phyloP scores from a whole-genome alignment of 1,139 yeast species.

The Yamadazyma epiphylla region DNA sequence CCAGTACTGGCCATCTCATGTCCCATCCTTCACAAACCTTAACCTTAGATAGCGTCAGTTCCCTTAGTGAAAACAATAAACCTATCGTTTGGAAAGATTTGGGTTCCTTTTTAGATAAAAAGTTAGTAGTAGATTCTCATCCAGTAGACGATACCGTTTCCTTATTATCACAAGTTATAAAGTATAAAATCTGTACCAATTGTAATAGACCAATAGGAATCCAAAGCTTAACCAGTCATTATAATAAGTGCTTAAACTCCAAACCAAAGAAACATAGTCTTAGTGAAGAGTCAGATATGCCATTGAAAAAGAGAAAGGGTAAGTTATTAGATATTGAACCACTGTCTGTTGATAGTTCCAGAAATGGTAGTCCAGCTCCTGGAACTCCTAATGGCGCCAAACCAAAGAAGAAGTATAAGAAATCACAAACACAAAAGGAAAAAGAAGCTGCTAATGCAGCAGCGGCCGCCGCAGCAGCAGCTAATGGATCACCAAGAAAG shows the following conservation, averaged over 20 bases:
- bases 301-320: constrained; percentile 31
- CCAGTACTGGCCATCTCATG: too few relatives aligned
- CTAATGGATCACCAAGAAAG: constrained; percentile 20
- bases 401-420: constrained; percentile 46
- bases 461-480: constrained; percentile 41
- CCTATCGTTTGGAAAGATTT: constrained; percentile 56
- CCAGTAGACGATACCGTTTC: constrained; percentile 24
- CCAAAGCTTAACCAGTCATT: constrained; percentile 42
- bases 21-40: too few relatives aligned
- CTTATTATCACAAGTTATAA: constrained; percentile 39
- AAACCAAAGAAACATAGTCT: constrained; percentile 30
- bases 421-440: constrained; percentile 42
- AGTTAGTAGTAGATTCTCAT: constrained; percentile 26
- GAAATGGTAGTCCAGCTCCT: constrained; percentile 39
- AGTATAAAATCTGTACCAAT: constrained; percentile 61
- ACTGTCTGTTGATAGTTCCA: constrained; percentile 40
- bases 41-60: constrained; percentile 15
- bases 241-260: constrained; percentile 45
- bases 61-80: constrained; percentile 14
- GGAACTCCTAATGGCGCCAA: constrained; percentile 18
- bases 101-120: constrained; percentile 53
- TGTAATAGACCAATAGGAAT: constrained; percentile 65
- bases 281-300: constrained; percentile 20
- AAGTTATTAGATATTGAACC: constrained; percentile 32
- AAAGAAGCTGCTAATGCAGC: constrained; percentile 48